Evolutionary conservation across 129 eudicot species (phyloP).

Genomic region (Lactuca saligna): DNA sequence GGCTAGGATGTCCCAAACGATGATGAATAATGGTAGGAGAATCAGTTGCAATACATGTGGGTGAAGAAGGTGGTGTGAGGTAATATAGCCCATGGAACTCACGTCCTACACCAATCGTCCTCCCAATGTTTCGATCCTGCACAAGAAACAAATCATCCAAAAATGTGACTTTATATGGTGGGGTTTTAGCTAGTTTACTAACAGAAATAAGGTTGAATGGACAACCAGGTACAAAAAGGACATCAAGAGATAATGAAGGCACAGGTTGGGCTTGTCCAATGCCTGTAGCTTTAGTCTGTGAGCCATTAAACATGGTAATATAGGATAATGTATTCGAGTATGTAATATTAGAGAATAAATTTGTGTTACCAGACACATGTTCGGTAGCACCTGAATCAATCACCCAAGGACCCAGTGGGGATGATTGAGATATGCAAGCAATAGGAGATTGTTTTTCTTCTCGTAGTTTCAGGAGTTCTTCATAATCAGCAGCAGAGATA

Average conservation of each 20-base stretch:
- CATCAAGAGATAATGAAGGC: background rate
- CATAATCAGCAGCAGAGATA: background rate
- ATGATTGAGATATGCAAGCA: slow-evolving; percentile 1
- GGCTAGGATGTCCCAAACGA: slow-evolving; percentile 9
- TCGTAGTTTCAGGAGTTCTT: background rate
- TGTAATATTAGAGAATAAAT: background rate
- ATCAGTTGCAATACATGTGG: background rate
- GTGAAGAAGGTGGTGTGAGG: background rate
- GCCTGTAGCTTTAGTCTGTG: too few relatives aligned
- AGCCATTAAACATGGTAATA: too few relatives aligned
- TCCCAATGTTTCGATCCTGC: slow-evolving; percentile 6
- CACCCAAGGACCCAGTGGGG: background rate
- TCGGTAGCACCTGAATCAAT: too few relatives aligned
- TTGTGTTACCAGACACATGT: background rate
- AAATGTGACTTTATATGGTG: background rate
- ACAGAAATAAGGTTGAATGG: slow-evolving; percentile 7
- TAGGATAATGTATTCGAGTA: background rate
- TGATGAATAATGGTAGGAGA: background rate
- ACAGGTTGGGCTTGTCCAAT: too few relatives aligned
- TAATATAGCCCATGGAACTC: background rate
- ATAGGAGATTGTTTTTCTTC: background rate
- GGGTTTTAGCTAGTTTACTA: slow-evolving; percentile 12
- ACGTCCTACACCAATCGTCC: slow-evolving; percentile 15
- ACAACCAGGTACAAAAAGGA: background rate
- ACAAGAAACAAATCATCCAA: slow-evolving; percentile 7